Evolutionary conservation across 139 green algal genomes (phyloP), one percentile per base, ranked within the genome.

Genomic region (Micromonas pusilla): DNA sequence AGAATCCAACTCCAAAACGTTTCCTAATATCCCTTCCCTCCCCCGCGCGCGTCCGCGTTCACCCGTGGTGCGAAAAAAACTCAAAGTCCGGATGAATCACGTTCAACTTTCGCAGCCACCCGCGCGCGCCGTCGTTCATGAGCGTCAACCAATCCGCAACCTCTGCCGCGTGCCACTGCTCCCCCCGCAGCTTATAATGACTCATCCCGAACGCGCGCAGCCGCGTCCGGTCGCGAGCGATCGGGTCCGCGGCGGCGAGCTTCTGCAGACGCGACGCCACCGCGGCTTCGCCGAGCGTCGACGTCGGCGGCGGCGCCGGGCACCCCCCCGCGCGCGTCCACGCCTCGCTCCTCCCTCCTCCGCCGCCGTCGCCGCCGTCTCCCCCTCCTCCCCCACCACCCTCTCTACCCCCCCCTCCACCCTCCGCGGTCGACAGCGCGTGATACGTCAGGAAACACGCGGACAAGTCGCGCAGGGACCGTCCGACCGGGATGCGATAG

Each of bases 391-490:
- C 53, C 9, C 5, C 37, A 4, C 37, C 26, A 1, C 23, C 20
- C 21, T 75, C 68, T 32, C 38, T 16, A 23, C 45, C 16, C 45
- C 9, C 68, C 19, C 62, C 37, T 34, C 38, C 23, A 16, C 52
- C 19, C 1, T 32, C 37, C 30, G 23, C 37, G 23, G 28, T 39
- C 21, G 75, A 77, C 37, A 84, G 52, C 30, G 60, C 63, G 73
- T 84, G 79, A 53, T 80, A 84, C 13, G 79, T 84, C 31, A 84
- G 32, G 65, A 84, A 84, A 70, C 66, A 78, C 26, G 73, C 73
- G 13, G 45, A 23, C 53, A 84, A n/a, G 38, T 81, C 73, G 1
- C 38, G 64, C 20, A 67, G 26, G 28, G 64, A 67, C 52, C 38
- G 36, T 25, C 54, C 79, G 30, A 57, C 60, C 16, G 79, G 79